Conservation (phyloP, 768 basidiomycete genomes). For the Auricularia heimuer region DNA sequence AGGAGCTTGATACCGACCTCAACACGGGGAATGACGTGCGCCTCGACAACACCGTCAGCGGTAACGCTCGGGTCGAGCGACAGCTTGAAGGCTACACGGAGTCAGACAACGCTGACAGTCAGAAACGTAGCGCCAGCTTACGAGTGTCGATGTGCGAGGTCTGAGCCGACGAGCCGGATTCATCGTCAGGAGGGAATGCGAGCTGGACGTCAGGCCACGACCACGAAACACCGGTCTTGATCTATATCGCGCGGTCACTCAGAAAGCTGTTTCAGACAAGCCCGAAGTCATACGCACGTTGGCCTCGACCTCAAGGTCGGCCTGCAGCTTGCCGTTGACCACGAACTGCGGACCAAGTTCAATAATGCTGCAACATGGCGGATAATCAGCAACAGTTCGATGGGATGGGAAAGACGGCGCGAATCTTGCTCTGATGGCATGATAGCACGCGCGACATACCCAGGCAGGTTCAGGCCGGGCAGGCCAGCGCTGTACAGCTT, state of each 20-base stretch:
- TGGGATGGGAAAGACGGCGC: not conserved
- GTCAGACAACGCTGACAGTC: not conserved
- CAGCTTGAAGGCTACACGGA: constrained; percentile 29
- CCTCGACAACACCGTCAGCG: constrained; percentile 32
- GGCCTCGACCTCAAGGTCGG: constrained; percentile 28
- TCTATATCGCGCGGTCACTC: constrained; percentile 4
- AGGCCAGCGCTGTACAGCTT: constrained; percentile 32
- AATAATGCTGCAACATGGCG: constrained; percentile 26
- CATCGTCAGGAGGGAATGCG: constrained; percentile 26
- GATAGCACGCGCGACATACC: constrained; percentile 20
- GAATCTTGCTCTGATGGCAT: not conserved
- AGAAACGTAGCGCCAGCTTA: not conserved
- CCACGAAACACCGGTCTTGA: constrained; percentile 1
- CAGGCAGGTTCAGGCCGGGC: constrained; percentile 41
- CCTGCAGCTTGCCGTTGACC: constrained; percentile 29
- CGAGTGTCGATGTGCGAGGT: constrained; percentile 1
- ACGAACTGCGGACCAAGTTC: constrained; percentile 39
- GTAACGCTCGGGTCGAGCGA: constrained; percentile 30
- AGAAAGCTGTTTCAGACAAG: too few relatives aligned
- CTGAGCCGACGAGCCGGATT: not conserved
- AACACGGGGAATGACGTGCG: constrained; percentile 38
- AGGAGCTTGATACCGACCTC: constrained; percentile 37
- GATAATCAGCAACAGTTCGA: not conserved
- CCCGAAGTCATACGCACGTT: constrained; percentile 24
- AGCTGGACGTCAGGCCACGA: constrained; percentile 12